Percentiles rank a stretch among this genome's conserved stretches.
Conservation (phyloP, 495 filamentous ascomycete species). For the Trichoderma gamsii region DNA sequence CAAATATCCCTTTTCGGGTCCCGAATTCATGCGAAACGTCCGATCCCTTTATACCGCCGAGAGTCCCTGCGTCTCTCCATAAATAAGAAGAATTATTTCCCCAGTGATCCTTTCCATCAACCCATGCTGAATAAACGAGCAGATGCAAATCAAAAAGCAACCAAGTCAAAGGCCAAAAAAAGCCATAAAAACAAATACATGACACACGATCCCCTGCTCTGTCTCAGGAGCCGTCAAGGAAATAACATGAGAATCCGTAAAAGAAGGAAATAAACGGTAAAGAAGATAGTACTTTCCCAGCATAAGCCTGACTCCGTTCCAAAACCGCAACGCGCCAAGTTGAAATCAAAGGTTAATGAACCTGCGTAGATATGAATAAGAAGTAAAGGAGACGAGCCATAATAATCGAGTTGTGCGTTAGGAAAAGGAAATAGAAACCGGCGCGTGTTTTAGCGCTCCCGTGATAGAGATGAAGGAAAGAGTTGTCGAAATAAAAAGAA, state of each 20-base stretch:
- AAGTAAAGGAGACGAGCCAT: slow-evolving; percentile 23
- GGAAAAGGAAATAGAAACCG: slow-evolving; percentile 13
- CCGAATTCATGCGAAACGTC: slow-evolving; percentile 36
- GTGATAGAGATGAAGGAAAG: slow-evolving; percentile 6
- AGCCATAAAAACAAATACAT: slow-evolving; percentile 16
- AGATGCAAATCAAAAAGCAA: slow-evolving; percentile 24
- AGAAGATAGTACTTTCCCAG: neutral
- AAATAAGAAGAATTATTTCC: neutral
- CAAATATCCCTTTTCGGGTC: slow-evolving; percentile 28
- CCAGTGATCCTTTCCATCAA: slow-evolving; percentile 1
- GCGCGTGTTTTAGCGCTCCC: slow-evolving; percentile 10
- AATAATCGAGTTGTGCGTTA: slow-evolving; percentile 15
- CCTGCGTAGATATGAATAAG: slow-evolving; percentile 23
- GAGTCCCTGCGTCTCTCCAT: slow-evolving; percentile 9
- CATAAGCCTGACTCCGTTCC: slow-evolving; percentile 23
- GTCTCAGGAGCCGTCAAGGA: slow-evolving; percentile 15
- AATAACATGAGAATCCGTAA: slow-evolving; percentile 10
- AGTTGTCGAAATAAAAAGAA: slow-evolving; percentile 17
- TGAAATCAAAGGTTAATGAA: slow-evolving; percentile 26
- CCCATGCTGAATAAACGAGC: slow-evolving; percentile 26
- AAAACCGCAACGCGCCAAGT: slow-evolving; percentile 26
- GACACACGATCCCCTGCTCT: slow-evolving; percentile 17
- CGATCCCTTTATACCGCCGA: slow-evolving; percentile 4
- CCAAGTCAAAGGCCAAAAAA: slow-evolving; percentile 15
- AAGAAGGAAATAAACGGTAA: neutral